phyloP scores from a whole-genome alignment of 2,329 filamentous ascomycete species.

The Tolypocladium pustulatum region DNA sequence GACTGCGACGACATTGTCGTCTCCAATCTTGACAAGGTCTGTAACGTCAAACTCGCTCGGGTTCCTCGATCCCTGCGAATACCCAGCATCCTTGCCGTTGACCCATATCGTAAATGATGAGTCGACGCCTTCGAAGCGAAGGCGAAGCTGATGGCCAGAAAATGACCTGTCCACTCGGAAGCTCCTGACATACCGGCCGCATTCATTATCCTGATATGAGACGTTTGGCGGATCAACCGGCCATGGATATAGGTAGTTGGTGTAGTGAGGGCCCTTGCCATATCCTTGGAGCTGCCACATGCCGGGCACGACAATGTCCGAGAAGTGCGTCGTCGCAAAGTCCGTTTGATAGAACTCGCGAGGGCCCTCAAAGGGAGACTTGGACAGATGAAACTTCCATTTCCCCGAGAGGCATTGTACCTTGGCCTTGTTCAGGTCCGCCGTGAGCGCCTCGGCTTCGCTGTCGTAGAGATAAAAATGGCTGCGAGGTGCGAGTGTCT shows the following conservation, averaged over 20 bases:
- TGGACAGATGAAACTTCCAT: conserved; percentile 42
- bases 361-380: conserved; percentile 35
- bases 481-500: conserved; percentile 45
- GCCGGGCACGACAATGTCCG: conserved; percentile 49
- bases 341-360: conserved; percentile 23
- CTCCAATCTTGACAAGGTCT: conserved; percentile 28
- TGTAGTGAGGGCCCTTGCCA: conserved; percentile 55
- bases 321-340: conserved; percentile 22
- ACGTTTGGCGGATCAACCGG: conserved; percentile 57
- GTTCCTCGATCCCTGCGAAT: conserved; percentile 63
- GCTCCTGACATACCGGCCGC: conserved; percentile 49
- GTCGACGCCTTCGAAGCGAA: conserved; percentile 68
- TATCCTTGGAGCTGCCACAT: conserved; percentile 64
- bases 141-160: conserved; percentile 44
- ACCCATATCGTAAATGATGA: conserved; percentile 62
- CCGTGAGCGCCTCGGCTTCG: conserved; percentile 35
- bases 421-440: conserved; percentile 27
- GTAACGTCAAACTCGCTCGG: conserved; percentile 66
- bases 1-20: conserved; percentile 49
- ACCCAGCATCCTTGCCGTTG: conserved; percentile 58
- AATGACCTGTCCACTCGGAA: conserved; percentile 41
- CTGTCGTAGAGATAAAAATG: conserved; percentile 43
- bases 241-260: conserved; percentile 58
- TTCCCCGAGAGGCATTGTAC: conserved; percentile 36
- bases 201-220: conserved; percentile 53